A percentile compares a stretch with the other conserved stretches of the same genome.
phyloP scores from a whole-genome alignment of 495 filamentous ascomycete genomes.

The Neurospora africana region DNA sequence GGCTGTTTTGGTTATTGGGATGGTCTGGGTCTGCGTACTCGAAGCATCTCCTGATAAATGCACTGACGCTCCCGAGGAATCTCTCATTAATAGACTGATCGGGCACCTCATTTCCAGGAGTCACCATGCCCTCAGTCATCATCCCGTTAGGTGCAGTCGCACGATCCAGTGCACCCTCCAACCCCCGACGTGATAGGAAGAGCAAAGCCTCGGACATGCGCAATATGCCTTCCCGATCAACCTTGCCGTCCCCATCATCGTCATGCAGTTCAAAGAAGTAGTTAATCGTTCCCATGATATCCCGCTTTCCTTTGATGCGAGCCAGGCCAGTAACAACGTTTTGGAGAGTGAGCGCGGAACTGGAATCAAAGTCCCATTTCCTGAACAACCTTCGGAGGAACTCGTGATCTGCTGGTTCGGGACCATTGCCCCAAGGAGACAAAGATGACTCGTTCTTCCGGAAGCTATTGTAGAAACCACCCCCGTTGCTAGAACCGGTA shows the following conservation, averaged over 20 bases:
- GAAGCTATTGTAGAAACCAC: conserved; percentile 38
- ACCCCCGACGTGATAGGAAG: conserved; percentile 79
- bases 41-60: conserved; percentile 92
- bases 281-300: conserved; percentile 93
- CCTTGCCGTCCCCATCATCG: conserved; percentile 78
- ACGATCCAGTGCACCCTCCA: conserved; percentile 56
- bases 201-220: conserved; percentile 89
- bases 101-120: conserved; percentile 22
- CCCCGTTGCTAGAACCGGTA: conserved; percentile 41
- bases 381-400: conserved; percentile 85
- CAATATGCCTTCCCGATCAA: conserved; percentile 94
- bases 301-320: conserved; percentile 77
- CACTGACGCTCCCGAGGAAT: conserved; percentile 83
- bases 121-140: conserved; percentile 18
- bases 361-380: conserved; percentile 73
- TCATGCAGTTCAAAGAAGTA: conserved; percentile 98
- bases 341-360: conserved; percentile 67
- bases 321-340: conserved; percentile 87
- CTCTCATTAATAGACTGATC: conserved; percentile 53
- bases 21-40: conserved; percentile 96
- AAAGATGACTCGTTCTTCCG: conserved; percentile 37
- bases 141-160: conserved; percentile 28
- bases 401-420: conserved; percentile 87
- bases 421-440: conserved; percentile 64
- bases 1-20: conserved; percentile 41